Percentiles rank a stretch among this genome's conserved stretches.
Conservation (phyloP, 83 land plant genomes). For the Diphasiastrum complanatum region DNA sequence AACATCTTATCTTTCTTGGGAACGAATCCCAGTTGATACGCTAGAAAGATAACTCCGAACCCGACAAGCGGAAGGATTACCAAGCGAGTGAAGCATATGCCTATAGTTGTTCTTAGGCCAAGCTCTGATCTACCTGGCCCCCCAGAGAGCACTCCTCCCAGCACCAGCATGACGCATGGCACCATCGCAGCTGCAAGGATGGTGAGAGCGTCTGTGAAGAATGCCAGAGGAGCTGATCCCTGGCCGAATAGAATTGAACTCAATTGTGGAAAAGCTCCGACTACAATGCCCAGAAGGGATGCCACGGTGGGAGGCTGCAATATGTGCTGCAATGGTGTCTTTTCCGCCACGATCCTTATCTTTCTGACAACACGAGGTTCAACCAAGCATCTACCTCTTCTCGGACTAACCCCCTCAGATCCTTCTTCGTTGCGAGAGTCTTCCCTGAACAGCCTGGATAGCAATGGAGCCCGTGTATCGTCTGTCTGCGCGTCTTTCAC, state of each 20-base stretch:
- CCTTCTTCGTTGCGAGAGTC: conserved; percentile 9
- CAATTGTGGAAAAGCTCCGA: conserved; percentile 50
- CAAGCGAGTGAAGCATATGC: conserved; percentile 59
- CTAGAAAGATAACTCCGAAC: conserved; percentile 54
- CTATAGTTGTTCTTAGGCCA: conserved; percentile 64
- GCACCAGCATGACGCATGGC: conserved; percentile 77
- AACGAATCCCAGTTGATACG: conserved; percentile 41
- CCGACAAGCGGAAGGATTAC: conserved; percentile 67
- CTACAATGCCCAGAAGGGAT: conserved; percentile 61
- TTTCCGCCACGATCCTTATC: conserved; percentile 70
- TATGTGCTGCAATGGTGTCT: conserved; percentile 68
- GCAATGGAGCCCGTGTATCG: conserved; percentile 59
- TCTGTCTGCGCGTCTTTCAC: conserved; percentile 67
- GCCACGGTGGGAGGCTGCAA: conserved; percentile 86
- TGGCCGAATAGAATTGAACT: conserved; percentile 48
- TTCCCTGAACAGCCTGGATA: conserved; percentile 42
- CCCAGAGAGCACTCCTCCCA: conserved; percentile 73
- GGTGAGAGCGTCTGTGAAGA: conserved; percentile 60
- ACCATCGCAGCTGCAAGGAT: conserved; percentile 74
- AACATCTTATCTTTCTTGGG: conserved; percentile 54
- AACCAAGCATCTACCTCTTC: conserved; percentile 47
- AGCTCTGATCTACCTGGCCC: conserved; percentile 67
- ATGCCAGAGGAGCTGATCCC: conserved; percentile 61
- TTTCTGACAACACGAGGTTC: conserved; percentile 62
- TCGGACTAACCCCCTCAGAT: conserved; percentile 33